Percentiles rank a stretch among this genome's conserved stretches.
Evolutionary conservation across 305 asterid genomes (phyloP).

Genomic region (Rubia balearica): DNA sequence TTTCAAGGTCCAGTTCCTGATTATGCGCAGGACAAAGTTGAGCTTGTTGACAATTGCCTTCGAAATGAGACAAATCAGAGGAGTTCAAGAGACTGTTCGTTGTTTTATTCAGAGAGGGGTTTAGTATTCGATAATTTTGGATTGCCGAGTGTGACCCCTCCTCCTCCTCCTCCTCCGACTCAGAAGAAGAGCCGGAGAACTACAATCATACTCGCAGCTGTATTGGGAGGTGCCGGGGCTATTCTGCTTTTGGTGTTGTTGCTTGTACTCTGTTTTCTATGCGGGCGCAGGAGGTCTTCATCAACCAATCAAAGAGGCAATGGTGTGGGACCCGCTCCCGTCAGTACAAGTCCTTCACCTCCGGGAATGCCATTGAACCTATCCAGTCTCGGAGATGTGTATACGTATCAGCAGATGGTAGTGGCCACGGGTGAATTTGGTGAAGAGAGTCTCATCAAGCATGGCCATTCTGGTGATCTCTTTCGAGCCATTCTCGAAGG

Average conservation of each 20-base stretch:
- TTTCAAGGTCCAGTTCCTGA: slow-evolving; percentile 61
- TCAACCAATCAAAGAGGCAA: slow-evolving; percentile 42
- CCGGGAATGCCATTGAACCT: slow-evolving; percentile 41
- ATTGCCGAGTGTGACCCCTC: slow-evolving; percentile 33
- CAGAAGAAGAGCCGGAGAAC: slow-evolving; percentile 33
- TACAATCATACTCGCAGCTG: slow-evolving; percentile 55
- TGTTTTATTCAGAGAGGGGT: slow-evolving; percentile 61
- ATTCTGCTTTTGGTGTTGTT: slow-evolving; percentile 35
- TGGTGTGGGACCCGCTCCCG: slow-evolving; percentile 63
- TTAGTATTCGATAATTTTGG: slow-evolving; percentile 76
- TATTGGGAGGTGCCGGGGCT: slow-evolving; percentile 59
- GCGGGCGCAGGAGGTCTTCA: slow-evolving; percentile 49
- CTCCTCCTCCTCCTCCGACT: slow-evolving; percentile 35
- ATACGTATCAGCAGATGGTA: slow-evolving; percentile 66
- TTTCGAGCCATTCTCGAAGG: slow-evolving; percentile 68
- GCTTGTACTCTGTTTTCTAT: slow-evolving; percentile 32
- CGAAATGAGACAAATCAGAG: slow-evolving; percentile 50
- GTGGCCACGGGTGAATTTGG: slow-evolving; percentile 60
- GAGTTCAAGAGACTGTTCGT: slow-evolving; percentile 41
- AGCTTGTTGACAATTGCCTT: slow-evolving; percentile 56
- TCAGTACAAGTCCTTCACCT: slow-evolving; percentile 39
- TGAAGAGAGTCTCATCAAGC: slow-evolving; percentile 52
- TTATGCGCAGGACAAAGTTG: slow-evolving; percentile 39
- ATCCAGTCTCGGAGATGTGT: slow-evolving; percentile 56
- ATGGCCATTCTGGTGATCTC: slow-evolving; percentile 83